Conservation (phyloP, 192 early-diverging fungal genomes). For the Phlyctochytrium arcticum region DNA sequence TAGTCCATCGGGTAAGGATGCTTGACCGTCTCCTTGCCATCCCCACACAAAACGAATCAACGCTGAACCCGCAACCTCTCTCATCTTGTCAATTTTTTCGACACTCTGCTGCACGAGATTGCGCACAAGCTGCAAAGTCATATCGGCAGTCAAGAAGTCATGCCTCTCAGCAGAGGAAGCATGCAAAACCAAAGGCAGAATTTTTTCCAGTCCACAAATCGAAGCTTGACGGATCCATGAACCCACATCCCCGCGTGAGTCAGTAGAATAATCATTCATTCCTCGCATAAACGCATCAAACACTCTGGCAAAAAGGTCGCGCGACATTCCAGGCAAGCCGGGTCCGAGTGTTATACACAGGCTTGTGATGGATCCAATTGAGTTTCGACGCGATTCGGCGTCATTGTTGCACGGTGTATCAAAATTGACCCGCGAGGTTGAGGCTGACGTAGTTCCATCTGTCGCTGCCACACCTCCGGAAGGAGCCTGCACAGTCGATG, state of each 20-base stretch:
- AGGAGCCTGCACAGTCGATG: constrained; percentile 30
- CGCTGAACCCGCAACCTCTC: constrained; percentile 65
- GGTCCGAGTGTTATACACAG: constrained; percentile 11
- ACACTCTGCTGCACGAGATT: constrained; percentile 68
- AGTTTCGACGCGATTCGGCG: constrained; percentile 66
- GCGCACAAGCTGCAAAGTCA: constrained; percentile 18
- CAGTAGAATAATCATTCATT: constrained; percentile 79
- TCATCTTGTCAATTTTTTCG: constrained; percentile 89
- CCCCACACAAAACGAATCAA: constrained; percentile 49
- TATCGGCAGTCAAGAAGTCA: neutral
- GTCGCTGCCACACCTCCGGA: neutral
- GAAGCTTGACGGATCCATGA: constrained; percentile 82
- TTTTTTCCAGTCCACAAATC: constrained; percentile 37
- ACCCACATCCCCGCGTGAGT: constrained; percentile 93
- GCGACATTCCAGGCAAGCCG: neutral
- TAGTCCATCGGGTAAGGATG: too few relatives aligned
- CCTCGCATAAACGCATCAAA: constrained; percentile 57
- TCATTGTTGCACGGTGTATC: too few relatives aligned
- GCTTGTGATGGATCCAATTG: constrained; percentile 48
- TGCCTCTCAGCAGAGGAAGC: neutral
- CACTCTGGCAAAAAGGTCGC: constrained; percentile 36
- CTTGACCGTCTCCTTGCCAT: too few relatives aligned
- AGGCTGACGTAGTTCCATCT: too few relatives aligned
- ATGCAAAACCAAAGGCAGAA: neutral
- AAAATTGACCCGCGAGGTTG: too few relatives aligned